Evolutionary conservation across 2,329 filamentous ascomycete genomes (phyloP).

Genomic region (Anisogramma anomala): DNA sequence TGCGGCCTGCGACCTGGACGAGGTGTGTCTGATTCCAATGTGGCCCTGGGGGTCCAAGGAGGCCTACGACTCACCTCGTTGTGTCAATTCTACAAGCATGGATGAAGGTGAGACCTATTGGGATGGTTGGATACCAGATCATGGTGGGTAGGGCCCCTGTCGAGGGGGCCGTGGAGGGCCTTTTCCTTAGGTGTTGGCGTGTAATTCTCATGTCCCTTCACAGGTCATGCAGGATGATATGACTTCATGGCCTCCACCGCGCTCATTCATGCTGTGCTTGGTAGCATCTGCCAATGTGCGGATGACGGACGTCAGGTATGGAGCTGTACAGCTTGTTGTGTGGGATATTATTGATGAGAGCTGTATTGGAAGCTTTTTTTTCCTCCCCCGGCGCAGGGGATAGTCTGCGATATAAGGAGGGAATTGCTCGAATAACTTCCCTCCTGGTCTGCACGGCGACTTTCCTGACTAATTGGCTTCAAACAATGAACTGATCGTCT

Average conservation of each 20-base stretch:
- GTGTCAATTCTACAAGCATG: conserved; percentile 12
- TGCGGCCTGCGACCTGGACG: conserved; percentile 13
- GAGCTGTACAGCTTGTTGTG: no score
- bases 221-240: conserved; percentile 26
- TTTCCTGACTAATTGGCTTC: no score
- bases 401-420: no score
- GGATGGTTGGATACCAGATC: conserved; percentile 7
- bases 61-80: conserved; percentile 15
- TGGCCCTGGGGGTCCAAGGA: conserved; percentile 15
- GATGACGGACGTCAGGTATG: conserved; percentile 51
- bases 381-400: no score
- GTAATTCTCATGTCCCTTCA: neutral
- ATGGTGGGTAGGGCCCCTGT: conserved; percentile 1
- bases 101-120: conserved; percentile 13
- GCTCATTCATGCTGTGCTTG: conserved; percentile 42
- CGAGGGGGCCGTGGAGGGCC: neutral
- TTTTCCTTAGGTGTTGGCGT: neutral
- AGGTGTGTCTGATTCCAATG: conserved; percentile 17
- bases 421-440: no score
- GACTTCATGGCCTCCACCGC: conserved; percentile 41
- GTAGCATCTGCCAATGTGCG: conserved; percentile 63
- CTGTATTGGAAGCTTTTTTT: no score
- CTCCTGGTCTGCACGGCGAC: no score
- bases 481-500: no score
- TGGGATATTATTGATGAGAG: no score